Base-by-base conservation (phyloP, 2,329 filamentous ascomycete genomes). In the Calonectria multiphialidica region DNA sequence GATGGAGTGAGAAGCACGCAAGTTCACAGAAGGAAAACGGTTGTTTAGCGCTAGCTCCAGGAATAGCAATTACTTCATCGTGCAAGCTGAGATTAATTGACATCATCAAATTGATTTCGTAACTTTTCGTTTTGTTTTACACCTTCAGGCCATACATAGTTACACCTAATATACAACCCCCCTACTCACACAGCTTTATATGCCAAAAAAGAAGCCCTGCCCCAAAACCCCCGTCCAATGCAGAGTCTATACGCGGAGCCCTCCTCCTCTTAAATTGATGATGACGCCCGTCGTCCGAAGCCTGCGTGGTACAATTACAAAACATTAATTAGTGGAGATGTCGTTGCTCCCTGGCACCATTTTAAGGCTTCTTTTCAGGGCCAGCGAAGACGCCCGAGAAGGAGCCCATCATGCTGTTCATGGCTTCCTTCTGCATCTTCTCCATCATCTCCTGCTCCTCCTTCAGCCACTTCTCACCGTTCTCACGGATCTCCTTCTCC, bases 401-500 rank as follows among this genome's bases (percentile, higher is more conserved):
- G 33, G 93, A 93, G 71, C 90, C 90, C 90, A 96, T 97, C 95
- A 98, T 98, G 81, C 90, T 95, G 85, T 93, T 94, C 93, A 98
- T 96, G 79, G 93, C 93, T 85, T 98, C 95, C 81, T 98, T 94
- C 84, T 96, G 94, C 74, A 92, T 89, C 88, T 95, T 96, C 88
- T 98, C 96, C 87, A 96, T 93, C 82, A 94, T 91, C 61, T 93
- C 93, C 50, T 94, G 94, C 88, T 98, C 96, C 84, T 98, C 96
- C 87, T 96, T 96, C 78, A 99, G 88, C 95, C 96, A 98, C 86
- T 96, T 95, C 83, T 96, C 95, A 65, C 96, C 97, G 82, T 98
- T 97, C 84, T 97, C 94, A 57, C 93, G 90, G 79, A 99, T 98
- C 86, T 98, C 94, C 85, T 93, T 93, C 84, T 98, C 96, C 74